A percentile compares a stretch with the other conserved stretches of the same genome.
Evolutionary conservation across 495 filamentous ascomycete species (phyloP).

Genomic region (Penicillium tannophilum): DNA sequence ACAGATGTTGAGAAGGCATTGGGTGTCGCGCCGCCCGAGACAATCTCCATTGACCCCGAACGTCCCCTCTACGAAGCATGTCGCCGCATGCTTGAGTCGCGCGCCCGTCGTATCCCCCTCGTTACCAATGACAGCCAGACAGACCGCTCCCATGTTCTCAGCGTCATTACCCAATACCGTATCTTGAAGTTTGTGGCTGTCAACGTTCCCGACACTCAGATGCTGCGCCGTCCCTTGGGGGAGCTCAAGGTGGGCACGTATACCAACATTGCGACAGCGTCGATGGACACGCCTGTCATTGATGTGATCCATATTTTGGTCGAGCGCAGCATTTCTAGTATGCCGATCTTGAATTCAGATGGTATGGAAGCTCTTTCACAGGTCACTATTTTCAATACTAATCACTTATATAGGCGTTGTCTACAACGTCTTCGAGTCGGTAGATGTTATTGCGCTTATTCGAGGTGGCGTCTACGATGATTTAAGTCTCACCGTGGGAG

Average conservation of each 20-base stretch:
- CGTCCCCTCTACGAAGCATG: constrained; percentile 93
- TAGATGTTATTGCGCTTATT: constrained; percentile 95
- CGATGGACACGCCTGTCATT: constrained; percentile 91
- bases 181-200: constrained; percentile 99
- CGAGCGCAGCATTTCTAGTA: constrained; percentile 87
- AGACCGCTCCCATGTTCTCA: constrained; percentile 87
- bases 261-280: constrained; percentile 73
- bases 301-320: constrained; percentile 96
- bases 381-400: not conserved
- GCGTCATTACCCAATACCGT: constrained; percentile 95
- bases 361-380: constrained; percentile 41
- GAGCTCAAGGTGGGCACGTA: constrained; percentile 91
- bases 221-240: constrained; percentile 81
- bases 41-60: constrained; percentile 90
- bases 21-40: constrained; percentile 87
- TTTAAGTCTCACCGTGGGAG: constrained; percentile 80
- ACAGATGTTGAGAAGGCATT: constrained; percentile 93
- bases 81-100: constrained; percentile 88
- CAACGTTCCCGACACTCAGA: constrained; percentile 88
- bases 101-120: constrained; percentile 89
- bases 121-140: constrained; percentile 97
- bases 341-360: constrained; percentile 86
- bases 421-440: constrained; percentile 96
- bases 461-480: constrained; percentile 93
- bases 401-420: constrained; percentile 56